Evolutionary conservation across 106 monocot species (phyloP).

Genomic region (Iris macrosiphon): DNA sequence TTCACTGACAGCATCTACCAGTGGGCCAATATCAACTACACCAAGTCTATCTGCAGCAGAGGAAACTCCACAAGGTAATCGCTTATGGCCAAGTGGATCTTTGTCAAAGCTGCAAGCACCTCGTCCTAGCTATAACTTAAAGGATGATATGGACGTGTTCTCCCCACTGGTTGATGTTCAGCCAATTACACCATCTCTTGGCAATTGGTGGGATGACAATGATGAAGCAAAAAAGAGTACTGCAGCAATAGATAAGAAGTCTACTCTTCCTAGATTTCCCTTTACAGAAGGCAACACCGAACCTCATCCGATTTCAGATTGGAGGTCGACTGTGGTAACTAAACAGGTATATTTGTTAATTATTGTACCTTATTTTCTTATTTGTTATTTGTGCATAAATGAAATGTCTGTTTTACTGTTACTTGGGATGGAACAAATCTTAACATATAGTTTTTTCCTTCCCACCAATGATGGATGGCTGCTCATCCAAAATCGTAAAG

Average conservation of each 20-base stretch:
- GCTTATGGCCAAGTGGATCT: constrained; percentile 34
- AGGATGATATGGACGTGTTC: constrained; percentile 98
- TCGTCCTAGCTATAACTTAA: constrained; percentile 37
- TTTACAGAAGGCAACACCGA: constrained; percentile 27
- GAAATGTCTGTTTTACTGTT: no score
- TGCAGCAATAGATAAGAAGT: constrained; percentile 28
- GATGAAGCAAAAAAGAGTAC: constrained; percentile 45
- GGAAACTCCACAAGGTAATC: constrained; percentile 48
- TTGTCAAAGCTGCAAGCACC: constrained; percentile 65
- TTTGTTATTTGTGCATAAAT: no score
- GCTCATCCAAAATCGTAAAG: no score
- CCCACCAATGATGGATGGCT: no score
- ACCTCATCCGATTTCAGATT: constrained; percentile 48
- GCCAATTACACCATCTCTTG: constrained; percentile 75
- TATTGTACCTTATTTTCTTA: no score
- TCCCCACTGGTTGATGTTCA: constrained; percentile 97
- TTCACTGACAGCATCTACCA: constrained; percentile 21
- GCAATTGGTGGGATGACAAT: constrained; percentile 55
- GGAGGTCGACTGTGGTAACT: constrained; percentile 31
- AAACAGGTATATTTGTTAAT: constrained; percentile 47
- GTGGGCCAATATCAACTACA: constrained; percentile 22
- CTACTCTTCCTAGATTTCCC: constrained; percentile 32
- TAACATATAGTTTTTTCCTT: no score
- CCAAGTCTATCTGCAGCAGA: constrained; percentile 18
- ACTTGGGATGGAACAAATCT: no score